Percentiles rank a stretch among this genome's conserved stretches.
Conservation (phyloP, 331 rosid genomes). For the Acacia concinna region DNA sequence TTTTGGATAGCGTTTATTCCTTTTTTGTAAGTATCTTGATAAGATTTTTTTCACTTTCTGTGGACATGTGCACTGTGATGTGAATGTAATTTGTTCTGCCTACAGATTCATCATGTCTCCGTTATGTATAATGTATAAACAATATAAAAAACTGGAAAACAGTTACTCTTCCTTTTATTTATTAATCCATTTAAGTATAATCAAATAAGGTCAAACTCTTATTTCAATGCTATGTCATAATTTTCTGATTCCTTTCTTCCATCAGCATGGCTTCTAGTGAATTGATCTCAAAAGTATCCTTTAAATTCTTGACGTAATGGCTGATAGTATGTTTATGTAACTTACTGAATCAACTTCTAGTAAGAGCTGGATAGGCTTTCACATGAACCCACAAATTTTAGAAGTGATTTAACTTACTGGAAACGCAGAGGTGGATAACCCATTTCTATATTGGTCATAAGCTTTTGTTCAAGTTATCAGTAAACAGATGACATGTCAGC, state of each 20-base stretch:
- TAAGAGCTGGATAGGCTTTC: neutral
- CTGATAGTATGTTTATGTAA: neutral
- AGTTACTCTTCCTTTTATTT: neutral
- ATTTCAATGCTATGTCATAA: neutral
- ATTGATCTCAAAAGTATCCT: neutral
- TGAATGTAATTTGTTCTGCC: neutral
- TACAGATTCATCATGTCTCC: neutral
- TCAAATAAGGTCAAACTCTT: neutral
- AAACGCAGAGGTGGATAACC: neutral
- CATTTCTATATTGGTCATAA: neutral
- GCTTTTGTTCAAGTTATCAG: neutral
- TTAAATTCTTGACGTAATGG: neutral
- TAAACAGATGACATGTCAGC: neutral
- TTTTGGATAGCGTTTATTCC: conserved; percentile 78
- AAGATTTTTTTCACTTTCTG: neutral
- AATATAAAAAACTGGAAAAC: neutral
- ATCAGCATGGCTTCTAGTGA: neutral
- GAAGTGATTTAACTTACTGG: neutral
- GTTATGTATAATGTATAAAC: neutral
- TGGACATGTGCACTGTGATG: neutral
- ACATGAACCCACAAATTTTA: neutral
- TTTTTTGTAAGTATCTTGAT: conserved; percentile 47
- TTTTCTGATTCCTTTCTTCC: neutral
- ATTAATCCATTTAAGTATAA: neutral
- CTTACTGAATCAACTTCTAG: neutral